These are phyloP conservation scores for Termitomyces sp. DNA, from an alignment of 768 basidiomycete species.

Conservation along the genomic window DNA sequence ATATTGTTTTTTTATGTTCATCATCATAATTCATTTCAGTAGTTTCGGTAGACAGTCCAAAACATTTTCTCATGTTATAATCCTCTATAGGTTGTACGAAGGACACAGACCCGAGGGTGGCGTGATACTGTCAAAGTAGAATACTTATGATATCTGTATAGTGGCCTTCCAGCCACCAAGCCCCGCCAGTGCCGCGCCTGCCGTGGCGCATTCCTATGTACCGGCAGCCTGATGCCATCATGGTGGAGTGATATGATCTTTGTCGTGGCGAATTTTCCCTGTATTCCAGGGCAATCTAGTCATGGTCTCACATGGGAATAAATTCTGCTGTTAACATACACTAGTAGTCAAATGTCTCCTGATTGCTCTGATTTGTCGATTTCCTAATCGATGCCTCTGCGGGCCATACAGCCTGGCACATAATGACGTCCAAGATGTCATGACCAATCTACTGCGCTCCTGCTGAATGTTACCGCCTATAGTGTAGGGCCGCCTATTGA, in stretches of 20 bases:
- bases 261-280: neutral
- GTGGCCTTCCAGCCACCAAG: neutral
- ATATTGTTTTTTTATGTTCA: neutral
- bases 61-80: neutral
- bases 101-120: too few relatives aligned
- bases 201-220: neutral
- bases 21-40: too few relatives aligned
- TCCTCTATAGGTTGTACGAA: neutral
- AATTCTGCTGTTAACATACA: neutral
- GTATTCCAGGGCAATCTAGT: neutral
- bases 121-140: neutral
- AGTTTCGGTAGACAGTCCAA: neutral
- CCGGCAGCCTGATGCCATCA: neutral
- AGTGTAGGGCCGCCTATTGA: neutral
- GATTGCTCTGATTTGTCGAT: neutral
- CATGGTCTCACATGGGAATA: too few relatives aligned
- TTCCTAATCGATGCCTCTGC: neutral
- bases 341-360: neutral
- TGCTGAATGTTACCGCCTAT: too few relatives aligned
- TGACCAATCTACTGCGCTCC: neutral
- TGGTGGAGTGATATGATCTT: neutral
- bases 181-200: neutral
- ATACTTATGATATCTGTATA: neutral
- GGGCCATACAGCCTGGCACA: neutral
- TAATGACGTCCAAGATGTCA: neutral